Evolutionary conservation across 73 alveolate species (phyloP), one percentile per base, ranked within the genome.

Genomic region (Paramecium octaurelia): DNA sequence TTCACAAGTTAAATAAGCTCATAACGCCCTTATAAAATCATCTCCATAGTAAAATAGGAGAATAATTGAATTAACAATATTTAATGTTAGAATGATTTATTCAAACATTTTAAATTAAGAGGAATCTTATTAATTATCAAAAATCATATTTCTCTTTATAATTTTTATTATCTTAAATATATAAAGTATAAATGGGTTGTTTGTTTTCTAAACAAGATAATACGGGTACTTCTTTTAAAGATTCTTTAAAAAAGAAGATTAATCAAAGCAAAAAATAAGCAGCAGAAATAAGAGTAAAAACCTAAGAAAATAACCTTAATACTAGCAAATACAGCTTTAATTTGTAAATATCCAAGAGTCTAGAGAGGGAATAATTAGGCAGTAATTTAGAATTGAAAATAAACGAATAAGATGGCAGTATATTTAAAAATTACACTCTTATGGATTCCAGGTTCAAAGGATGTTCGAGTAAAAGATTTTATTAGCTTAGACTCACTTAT

Each of bases 231-330:
- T 64, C 84, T 0, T 31, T 64, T 34, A 64, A 64, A 18, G 84
- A 64, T 64, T 64, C 42, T 27, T 64, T 64, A 64, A 64, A 64
- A 64, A 64, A 64, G 84, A 64, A 64, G 29, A 64, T 64, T 64
- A 27, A 11, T 64, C 42, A 64, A 31, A 64, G 84, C 11, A 64
- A 64, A 34, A 64, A 64, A 18, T 54, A 48, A 48, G 23, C 60
- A 48, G 77, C 77, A 64, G 84, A 64, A 21, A 23, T 64, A 18
- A 64, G 84, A n/a, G 16, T 64, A 64, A 64, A 34, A 64, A 64
- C 84, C 29, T 64, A 27, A 12, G 84, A 64, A 64, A 64, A 64
- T 24, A 31, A 64, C 20, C 38, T 75, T 20, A 75, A 38, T 38
- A 75, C 48, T 21, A 35, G 88, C 59, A 42, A 75, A 38, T 42